Conservation (phyloP, 768 basidiomycete genomes). For the Lepiota brunneoincarnata region DNA sequence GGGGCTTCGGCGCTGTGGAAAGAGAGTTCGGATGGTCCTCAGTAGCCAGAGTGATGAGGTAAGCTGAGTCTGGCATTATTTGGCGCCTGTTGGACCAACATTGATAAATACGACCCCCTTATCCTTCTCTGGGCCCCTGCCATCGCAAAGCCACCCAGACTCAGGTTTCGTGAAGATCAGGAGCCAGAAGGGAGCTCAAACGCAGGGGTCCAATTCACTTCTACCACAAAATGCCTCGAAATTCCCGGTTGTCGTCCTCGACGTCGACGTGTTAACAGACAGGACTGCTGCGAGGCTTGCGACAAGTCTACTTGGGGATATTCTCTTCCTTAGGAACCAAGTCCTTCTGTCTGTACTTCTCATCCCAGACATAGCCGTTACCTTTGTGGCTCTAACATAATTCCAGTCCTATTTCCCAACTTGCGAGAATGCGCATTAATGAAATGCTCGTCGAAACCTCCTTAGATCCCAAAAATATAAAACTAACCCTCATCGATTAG, state of each 20-base stretch:
- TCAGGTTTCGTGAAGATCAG: background rate
- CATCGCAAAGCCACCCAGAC: background rate
- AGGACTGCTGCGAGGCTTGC: constrained; percentile 64
- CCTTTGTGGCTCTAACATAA: background rate
- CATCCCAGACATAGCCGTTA: too few species aligned
- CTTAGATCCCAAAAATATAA: background rate
- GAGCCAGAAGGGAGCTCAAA: background rate
- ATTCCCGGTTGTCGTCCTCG: constrained; percentile 40
- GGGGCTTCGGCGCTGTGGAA: too few species aligned
- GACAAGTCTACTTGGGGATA: constrained; percentile 60
- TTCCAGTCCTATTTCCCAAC: constrained; percentile 62
- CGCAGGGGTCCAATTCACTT: background rate
- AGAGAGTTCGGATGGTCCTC: too few species aligned
- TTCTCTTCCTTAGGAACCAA: constrained; percentile 77
- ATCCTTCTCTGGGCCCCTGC: constrained; percentile 2
- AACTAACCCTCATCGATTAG: constrained; percentile 21
- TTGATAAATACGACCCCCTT: background rate
- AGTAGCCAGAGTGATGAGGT: too few species aligned
- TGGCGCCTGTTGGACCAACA: too few species aligned
- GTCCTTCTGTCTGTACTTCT: constrained; percentile 66
- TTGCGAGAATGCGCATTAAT: constrained; percentile 49
- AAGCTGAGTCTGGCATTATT: too few species aligned
- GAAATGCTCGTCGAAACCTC: constrained; percentile 28
- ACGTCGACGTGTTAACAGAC: constrained; percentile 51
- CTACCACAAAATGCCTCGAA: constrained; percentile 4